phyloP scores from a whole-genome alignment of 768 basidiomycete genomes.

The Omphalotus guepiniiformis region DNA sequence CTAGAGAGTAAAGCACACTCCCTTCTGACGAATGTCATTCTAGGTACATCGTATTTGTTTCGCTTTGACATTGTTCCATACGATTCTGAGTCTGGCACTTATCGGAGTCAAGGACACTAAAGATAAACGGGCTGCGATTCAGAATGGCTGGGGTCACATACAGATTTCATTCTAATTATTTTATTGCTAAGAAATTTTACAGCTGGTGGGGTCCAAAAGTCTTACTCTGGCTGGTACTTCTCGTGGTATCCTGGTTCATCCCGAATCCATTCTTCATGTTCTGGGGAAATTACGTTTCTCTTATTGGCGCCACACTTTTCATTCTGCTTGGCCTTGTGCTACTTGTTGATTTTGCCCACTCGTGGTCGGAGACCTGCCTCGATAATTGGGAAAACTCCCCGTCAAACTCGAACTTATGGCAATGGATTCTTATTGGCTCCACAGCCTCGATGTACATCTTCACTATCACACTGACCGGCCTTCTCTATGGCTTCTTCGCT shows the following conservation, averaged over 20 bases:
- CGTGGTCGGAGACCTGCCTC: constrained; percentile 96
- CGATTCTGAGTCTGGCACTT: constrained; percentile 71
- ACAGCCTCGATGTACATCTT: constrained; percentile 86
- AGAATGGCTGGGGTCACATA: constrained; percentile 85
- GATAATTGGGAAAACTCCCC: constrained; percentile 88
- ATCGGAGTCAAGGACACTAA: constrained; percentile 87
- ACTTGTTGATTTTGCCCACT: constrained; percentile 97
- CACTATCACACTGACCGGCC: constrained; percentile 78
- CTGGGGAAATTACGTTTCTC: constrained; percentile 91
- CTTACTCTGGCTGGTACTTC: constrained; percentile 80
- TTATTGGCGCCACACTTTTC: constrained; percentile 91
- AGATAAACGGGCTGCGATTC: constrained; percentile 90
- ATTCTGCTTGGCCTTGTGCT: constrained; percentile 96
- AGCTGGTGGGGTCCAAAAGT: constrained; percentile 99
- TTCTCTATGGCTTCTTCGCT: constrained; percentile 92
- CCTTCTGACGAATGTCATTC: constrained; percentile 7
- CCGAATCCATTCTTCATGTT: constrained; percentile 93
- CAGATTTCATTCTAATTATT: constrained; percentile 2
- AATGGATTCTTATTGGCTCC: constrained; percentile 91
- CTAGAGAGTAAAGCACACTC: no score
- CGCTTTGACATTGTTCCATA: constrained; percentile 85
- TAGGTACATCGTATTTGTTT: constrained; percentile 97
- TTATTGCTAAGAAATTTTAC: constrained; percentile 1
- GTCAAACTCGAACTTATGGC: constrained; percentile 81
- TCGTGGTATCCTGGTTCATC: constrained; percentile 85